Percentiles rank a stretch among this genome's conserved stretches.
These are phyloP conservation scores for Cordyceps javanica DNA, from an alignment of 2,329 filamentous ascomycete genomes.

Conservation along the genomic window DNA sequence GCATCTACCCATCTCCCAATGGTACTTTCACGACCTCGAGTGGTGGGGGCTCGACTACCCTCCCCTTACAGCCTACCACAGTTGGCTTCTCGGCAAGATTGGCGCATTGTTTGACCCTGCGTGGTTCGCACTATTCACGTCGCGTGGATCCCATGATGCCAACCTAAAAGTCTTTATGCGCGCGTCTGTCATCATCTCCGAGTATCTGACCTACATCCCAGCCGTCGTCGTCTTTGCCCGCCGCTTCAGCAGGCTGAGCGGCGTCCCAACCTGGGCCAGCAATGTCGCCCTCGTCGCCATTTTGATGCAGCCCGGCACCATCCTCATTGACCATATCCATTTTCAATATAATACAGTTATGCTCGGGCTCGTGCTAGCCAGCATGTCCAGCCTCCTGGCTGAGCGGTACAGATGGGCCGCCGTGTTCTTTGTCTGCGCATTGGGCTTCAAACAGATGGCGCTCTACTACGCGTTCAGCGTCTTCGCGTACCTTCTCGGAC, in stretches of 20 bases:
- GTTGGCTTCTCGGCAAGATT: constrained; percentile 87
- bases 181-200: constrained; percentile 81
- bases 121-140: constrained; percentile 84
- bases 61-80: constrained; percentile 95
- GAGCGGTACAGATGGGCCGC: constrained; percentile 82
- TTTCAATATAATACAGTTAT: constrained; percentile 99
- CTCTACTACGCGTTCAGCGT: constrained; percentile 92
- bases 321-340: constrained; percentile 89
- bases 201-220: constrained; percentile 85
- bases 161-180: constrained; percentile 93
- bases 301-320: constrained; percentile 83
- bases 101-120: constrained; percentile 69
- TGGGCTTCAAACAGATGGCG: constrained; percentile 99
- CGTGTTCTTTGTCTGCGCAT: constrained; percentile 84
- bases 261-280: constrained; percentile 73
- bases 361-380: constrained; percentile 83
- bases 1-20: constrained; percentile 82
- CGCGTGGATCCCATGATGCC: constrained; percentile 73
- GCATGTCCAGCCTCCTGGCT: constrained; percentile 82
- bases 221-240: constrained; percentile 80
- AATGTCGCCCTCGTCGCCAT: constrained; percentile 84
- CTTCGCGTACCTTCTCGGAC: constrained; percentile 84
- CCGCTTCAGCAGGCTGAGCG: constrained; percentile 68
- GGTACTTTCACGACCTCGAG: constrained; percentile 95
- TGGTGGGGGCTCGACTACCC: constrained; percentile 99